Percentiles rank a stretch among this genome's conserved stretches.
phyloP scores from a whole-genome alignment of 495 filamentous ascomycete genomes.

The Aspergillus haitiensis region DNA sequence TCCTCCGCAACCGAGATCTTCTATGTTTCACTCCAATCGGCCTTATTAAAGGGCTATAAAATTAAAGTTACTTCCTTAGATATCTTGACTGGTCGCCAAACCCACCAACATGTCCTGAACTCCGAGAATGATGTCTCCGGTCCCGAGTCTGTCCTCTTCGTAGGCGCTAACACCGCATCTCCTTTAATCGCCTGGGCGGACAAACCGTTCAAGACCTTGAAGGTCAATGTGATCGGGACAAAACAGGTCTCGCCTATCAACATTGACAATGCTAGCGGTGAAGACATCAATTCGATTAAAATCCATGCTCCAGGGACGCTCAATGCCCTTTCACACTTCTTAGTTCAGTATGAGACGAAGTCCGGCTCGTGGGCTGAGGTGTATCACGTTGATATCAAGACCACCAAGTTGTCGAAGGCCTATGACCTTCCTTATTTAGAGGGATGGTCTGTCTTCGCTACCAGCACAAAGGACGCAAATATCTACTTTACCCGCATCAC shows the following conservation, averaged over 20 bases:
- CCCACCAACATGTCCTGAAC: slow-evolving; percentile 63
- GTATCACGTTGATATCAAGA: slow-evolving; percentile 74
- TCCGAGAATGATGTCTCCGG: slow-evolving; percentile 70
- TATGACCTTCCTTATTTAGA: slow-evolving; percentile 70
- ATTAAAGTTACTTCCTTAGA: slow-evolving; percentile 74
- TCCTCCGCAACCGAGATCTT: slow-evolving; percentile 72
- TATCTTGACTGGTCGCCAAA: slow-evolving; percentile 64
- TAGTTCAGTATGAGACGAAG: slow-evolving; percentile 76
- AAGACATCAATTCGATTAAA: slow-evolving; percentile 63
- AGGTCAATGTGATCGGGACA: slow-evolving; percentile 77
- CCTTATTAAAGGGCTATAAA: slow-evolving; percentile 63
- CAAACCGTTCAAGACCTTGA: slow-evolving; percentile 62
- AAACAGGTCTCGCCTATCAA: slow-evolving; percentile 57
- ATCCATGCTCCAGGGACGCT: slow-evolving; percentile 71
- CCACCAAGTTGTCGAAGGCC: slow-evolving; percentile 63
- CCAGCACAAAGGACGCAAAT: slow-evolving; percentile 72
- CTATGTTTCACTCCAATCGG: slow-evolving; percentile 72
- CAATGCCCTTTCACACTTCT: slow-evolving; percentile 72
- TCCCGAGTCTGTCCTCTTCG: slow-evolving; percentile 69
- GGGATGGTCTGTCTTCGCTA: slow-evolving; percentile 73
- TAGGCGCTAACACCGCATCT: slow-evolving; percentile 78
- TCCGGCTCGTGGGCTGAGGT: slow-evolving; percentile 79
- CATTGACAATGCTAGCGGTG: slow-evolving; percentile 52
- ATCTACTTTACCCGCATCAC: slow-evolving; percentile 86
- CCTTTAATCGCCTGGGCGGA: slow-evolving; percentile 85